Percentiles rank a stretch among this genome's conserved stretches.
Conservation (phyloP, 495 filamentous ascomycete species). For the Annulohypoxylon stygium region DNA sequence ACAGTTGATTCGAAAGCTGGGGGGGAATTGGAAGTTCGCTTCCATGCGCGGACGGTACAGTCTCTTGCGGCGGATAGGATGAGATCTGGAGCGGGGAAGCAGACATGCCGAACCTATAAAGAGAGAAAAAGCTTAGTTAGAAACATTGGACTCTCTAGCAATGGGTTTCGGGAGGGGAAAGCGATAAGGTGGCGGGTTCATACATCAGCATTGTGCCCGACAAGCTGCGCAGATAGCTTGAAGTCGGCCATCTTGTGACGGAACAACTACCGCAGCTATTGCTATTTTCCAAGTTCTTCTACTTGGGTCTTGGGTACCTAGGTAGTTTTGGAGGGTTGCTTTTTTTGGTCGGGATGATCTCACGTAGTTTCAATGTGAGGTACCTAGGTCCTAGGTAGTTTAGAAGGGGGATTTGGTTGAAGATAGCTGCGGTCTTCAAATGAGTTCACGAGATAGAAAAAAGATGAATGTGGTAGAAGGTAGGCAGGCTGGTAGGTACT, state of each 20-base stretch:
- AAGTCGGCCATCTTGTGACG: constrained; percentile 65
- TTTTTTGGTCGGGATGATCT: not conserved
- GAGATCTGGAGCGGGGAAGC: constrained; percentile 78
- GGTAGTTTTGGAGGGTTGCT: not conserved
- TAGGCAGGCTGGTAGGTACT: not conserved
- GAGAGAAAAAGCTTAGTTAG: constrained; percentile 31
- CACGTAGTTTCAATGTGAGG: not conserved
- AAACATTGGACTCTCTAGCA: not conserved
- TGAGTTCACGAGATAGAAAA: not conserved
- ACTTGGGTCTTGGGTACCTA: not conserved
- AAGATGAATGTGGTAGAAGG: not conserved
- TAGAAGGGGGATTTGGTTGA: not conserved
- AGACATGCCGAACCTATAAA: constrained; percentile 85
- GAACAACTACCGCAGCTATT: not conserved
- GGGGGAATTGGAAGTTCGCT: constrained; percentile 67
- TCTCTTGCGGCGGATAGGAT: constrained; percentile 91
- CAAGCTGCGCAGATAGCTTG: constrained; percentile 85
- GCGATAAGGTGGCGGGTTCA: constrained; percentile 51
- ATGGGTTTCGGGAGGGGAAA: constrained; percentile 8
- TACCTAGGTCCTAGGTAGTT: no score
- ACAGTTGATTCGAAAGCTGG: constrained; percentile 82
- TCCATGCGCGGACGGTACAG: constrained; percentile 91
- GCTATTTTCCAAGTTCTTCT: not conserved
- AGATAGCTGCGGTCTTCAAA: not conserved
- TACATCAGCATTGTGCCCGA: constrained; percentile 88